phyloP scores from a whole-genome alignment of 208 protist genomes.

The Trypanosoma theileri region DNA sequence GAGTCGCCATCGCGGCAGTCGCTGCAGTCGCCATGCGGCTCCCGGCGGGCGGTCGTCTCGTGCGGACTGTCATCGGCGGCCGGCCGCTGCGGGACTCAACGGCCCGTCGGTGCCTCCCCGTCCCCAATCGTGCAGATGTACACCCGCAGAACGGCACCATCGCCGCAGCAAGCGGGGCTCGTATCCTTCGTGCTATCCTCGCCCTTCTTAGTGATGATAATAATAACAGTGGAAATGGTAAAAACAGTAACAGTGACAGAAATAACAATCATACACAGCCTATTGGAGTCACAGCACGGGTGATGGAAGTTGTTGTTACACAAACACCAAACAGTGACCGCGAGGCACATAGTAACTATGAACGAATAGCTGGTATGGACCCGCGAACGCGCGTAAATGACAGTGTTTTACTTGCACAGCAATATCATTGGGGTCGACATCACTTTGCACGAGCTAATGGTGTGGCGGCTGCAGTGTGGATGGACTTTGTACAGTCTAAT shows the following conservation, averaged over 20 bases:
- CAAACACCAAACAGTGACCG: slow-evolving; percentile 34
- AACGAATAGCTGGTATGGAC: slow-evolving; percentile 37
- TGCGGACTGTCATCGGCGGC: too few relatives aligned
- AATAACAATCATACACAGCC: slow-evolving; percentile 1
- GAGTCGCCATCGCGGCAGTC: too few relatives aligned
- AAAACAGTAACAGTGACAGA: neutral
- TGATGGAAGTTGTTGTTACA: slow-evolving; percentile 44
- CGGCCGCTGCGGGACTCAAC: too few relatives aligned
- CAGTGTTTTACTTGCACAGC: slow-evolving; percentile 37
- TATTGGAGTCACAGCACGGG: slow-evolving; percentile 34
- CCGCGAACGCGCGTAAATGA: slow-evolving; percentile 28
- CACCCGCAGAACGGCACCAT: too few relatives aligned
- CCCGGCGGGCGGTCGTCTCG: too few relatives aligned
- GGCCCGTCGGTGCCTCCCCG: too few relatives aligned
- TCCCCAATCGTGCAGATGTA: too few relatives aligned
- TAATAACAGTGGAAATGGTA: neutral
- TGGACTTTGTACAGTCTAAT: neutral
- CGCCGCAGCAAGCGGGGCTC: too few relatives aligned
- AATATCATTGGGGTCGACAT: slow-evolving; percentile 29
- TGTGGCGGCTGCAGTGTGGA: slow-evolving; percentile 15
- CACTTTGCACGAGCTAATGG: slow-evolving; percentile 27
- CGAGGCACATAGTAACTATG: slow-evolving; percentile 33
- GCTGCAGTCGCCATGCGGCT: too few relatives aligned
- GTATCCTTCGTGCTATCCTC: too few relatives aligned
- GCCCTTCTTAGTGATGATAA: neutral